These are phyloP conservation scores for Marasmius fiardii DNA, from an alignment of 1,284 basidiomycete species.

Conservation along the genomic window DNA sequence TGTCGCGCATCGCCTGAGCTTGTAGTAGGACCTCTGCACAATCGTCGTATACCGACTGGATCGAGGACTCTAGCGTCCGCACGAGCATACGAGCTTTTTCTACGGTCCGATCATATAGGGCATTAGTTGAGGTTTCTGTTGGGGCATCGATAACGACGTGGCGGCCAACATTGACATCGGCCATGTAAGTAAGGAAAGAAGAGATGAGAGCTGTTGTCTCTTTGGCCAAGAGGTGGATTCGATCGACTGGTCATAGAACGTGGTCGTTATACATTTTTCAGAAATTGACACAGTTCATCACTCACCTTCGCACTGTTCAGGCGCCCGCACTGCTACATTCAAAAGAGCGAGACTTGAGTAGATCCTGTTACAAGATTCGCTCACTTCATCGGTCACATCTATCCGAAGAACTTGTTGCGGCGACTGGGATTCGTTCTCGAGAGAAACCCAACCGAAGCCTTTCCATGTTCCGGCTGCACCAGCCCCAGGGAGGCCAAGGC, in stretches of 20 bases:
- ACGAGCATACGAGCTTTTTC: constrained; percentile 63
- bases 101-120: constrained; percentile 59
- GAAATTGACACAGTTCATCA: not conserved
- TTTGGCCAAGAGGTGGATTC: constrained; percentile 39
- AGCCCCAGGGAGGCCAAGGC: constrained; percentile 69
- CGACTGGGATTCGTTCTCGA: constrained; percentile 43
- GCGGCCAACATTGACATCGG: constrained; percentile 71
- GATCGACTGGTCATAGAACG: constrained; percentile 26
- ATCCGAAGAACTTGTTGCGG: constrained; percentile 48
- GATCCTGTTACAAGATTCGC: constrained; percentile 40
- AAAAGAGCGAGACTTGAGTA: constrained; percentile 45
- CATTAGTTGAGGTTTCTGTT: constrained; percentile 35
- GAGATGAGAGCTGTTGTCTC: constrained; percentile 52
- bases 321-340: constrained; percentile 33
- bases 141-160: constrained; percentile 76
- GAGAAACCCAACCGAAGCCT: constrained; percentile 73
- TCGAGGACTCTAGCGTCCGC: constrained; percentile 60
- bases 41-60: constrained; percentile 74
- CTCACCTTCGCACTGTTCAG: constrained; percentile 39
- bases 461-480: constrained; percentile 70
- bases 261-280: not conserved
- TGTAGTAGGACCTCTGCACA: constrained; percentile 53
- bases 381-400: constrained; percentile 54
- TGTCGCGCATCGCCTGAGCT: constrained; percentile 47
- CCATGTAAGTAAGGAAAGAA: constrained; percentile 52